Conservation (phyloP, 2,329 filamentous ascomycete species). For the Colletotrichum godetiae region DNA sequence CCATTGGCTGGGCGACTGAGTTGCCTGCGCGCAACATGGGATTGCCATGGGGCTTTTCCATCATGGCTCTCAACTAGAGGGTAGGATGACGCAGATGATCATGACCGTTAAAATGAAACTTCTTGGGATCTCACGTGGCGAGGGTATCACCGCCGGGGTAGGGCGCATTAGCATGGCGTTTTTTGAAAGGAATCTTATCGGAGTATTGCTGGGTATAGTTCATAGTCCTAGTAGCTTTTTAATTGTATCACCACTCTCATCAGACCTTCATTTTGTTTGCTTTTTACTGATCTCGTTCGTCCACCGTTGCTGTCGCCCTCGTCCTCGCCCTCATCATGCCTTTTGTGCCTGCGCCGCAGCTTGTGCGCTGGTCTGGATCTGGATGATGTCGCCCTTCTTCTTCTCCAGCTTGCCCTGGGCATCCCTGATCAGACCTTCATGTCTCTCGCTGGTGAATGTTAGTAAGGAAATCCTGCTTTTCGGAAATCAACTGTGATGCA, state of each 20-base stretch:
- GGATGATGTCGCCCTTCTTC: conserved; percentile 70
- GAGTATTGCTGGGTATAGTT: conserved; percentile 36
- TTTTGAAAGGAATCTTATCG: conserved; percentile 7
- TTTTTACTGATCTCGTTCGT: neutral
- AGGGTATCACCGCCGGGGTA: conserved; percentile 7
- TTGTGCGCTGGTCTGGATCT: conserved; percentile 63
- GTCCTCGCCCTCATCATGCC: conserved; percentile 10
- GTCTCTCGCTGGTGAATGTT: conserved; percentile 43
- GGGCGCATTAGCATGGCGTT: conserved; percentile 33
- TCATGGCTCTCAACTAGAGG: conserved; percentile 49
- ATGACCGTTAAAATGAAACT: conserved; percentile 17
- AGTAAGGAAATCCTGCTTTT: neutral
- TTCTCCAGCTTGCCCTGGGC: conserved; percentile 67
- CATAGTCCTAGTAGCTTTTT: conserved; percentile 32
- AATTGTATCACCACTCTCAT: conserved; percentile 33
- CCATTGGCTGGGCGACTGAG: conserved; percentile 43
- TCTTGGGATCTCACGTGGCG: neutral
- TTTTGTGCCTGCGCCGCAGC: conserved; percentile 48
- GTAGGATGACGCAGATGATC: neutral
- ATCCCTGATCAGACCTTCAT: conserved; percentile 66
- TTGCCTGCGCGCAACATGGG: conserved; percentile 49
- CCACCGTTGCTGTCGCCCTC: neutral
- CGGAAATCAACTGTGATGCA: conserved; percentile 10
- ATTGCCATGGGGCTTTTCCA: conserved; percentile 49
- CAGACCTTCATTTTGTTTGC: conserved; percentile 11